Evolutionary conservation across 164 flowering plant genomes (phyloP).

Genomic region (Vitis labrusca): DNA sequence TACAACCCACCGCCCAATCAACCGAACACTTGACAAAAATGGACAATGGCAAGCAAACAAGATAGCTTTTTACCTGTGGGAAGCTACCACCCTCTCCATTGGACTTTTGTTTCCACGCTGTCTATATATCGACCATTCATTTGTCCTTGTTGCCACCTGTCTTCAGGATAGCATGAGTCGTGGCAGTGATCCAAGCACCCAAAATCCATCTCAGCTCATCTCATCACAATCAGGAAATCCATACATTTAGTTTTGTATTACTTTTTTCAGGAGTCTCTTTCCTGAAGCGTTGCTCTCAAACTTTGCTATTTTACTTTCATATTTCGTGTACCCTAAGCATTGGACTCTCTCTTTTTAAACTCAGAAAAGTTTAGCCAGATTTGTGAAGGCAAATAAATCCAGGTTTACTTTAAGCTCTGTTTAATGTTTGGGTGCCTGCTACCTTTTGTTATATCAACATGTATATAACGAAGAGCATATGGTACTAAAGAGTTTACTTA

Average conservation of each 20-base stretch:
- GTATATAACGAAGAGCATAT: too few relatives aligned
- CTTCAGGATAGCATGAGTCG: neutral
- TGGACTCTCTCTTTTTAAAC: constrained; percentile 3
- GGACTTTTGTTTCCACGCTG: constrained; percentile 1
- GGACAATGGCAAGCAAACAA: constrained; percentile 1
- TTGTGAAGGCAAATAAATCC: too few relatives aligned
- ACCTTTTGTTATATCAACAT: too few relatives aligned
- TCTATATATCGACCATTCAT: neutral
- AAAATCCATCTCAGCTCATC: neutral
- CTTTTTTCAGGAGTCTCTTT: constrained; percentile 4
- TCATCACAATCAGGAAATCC: neutral
- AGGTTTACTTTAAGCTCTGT: too few relatives aligned
- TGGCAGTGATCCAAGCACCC: neutral
- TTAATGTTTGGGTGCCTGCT: too few relatives aligned
- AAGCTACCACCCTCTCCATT: neutral
- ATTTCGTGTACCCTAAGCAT: constrained; percentile 22
- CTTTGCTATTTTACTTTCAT: constrained; percentile 4
- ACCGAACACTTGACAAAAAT: neutral
- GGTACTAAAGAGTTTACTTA: too few relatives aligned
- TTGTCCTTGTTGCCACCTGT: neutral
- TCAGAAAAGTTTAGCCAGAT: neutral
- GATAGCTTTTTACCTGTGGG: neutral
- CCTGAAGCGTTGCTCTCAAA: neutral
- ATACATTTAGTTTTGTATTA: neutral
- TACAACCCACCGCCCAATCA: constrained; percentile 21